Evolutionary conservation across 1,139 yeast species (phyloP).

Genomic region (Debaryomyces subglobosus): DNA sequence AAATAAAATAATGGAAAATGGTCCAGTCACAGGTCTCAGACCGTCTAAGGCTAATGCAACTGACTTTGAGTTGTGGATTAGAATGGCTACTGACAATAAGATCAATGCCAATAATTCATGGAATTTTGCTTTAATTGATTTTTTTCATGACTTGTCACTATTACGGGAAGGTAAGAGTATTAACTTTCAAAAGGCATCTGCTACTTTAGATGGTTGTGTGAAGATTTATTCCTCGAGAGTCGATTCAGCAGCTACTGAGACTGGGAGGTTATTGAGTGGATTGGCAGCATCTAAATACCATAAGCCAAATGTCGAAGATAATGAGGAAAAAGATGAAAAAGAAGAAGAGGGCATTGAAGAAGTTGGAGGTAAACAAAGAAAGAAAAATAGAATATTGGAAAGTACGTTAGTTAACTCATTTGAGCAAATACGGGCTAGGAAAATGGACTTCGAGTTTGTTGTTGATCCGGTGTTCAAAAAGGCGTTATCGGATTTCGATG

Average conservation of each 20-base stretch:
- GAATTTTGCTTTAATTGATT: conserved; percentile 79
- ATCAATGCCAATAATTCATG: conserved; percentile 55
- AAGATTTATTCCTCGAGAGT: conserved; percentile 82
- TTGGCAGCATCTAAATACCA: conserved; percentile 22
- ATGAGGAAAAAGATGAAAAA: conserved; percentile 23
- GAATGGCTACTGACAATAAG: conserved; percentile 37
- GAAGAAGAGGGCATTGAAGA: conserved; percentile 16
- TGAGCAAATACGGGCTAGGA: conserved; percentile 61
- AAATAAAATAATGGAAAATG: conserved; percentile 1
- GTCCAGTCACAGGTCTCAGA: conserved; percentile 1
- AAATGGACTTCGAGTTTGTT: conserved; percentile 72
- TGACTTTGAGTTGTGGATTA: conserved; percentile 36
- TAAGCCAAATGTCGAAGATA: conserved; percentile 25
- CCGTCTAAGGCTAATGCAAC: conserved; percentile 1
- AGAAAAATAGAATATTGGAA: conserved; percentile 41
- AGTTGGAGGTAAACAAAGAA: conserved; percentile 29
- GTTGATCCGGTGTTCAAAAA: conserved; percentile 89
- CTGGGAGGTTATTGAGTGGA: conserved; percentile 74
- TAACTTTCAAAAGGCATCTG: conserved; percentile 77
- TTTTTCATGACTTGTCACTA: conserved; percentile 65
- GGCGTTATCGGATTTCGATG: conserved; percentile 89
- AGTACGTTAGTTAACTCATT: conserved; percentile 51
- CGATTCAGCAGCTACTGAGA: conserved; percentile 80
- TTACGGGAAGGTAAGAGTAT: conserved; percentile 63
- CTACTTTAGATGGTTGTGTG: conserved; percentile 84